Percentiles rank a stretch among this genome's conserved stretches.
These are phyloP conservation scores for Sclerotinia minor DNA, from an alignment of 2,329 filamentous ascomycete genomes.

Conservation along the genomic window DNA sequence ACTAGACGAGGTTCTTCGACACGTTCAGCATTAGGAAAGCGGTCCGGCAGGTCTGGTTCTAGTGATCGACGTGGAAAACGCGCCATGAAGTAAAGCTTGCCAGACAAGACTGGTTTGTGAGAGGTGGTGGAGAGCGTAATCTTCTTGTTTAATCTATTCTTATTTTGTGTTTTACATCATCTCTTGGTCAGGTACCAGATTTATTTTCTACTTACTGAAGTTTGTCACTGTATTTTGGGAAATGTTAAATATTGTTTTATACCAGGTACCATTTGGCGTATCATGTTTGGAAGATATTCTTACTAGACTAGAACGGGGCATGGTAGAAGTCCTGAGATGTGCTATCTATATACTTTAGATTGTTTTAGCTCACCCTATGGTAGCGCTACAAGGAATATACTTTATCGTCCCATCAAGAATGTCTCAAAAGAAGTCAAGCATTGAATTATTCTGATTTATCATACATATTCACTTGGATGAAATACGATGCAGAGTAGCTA, in stretches of 20 bases:
- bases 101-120: neutral
- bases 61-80: slow-evolving; percentile 34
- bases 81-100: slow-evolving; percentile 37
- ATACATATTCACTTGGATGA: neutral
- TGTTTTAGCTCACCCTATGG: neutral
- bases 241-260: slow-evolving; percentile 20
- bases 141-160: neutral
- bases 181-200: slow-evolving; percentile 24
- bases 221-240: slow-evolving; percentile 9
- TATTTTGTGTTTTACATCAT: slow-evolving; percentile 21
- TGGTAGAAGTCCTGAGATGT: slow-evolving; percentile 11
- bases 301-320: slow-evolving; percentile 11
- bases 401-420: neutral
- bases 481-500: neutral
- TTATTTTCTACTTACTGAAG: slow-evolving; percentile 13
- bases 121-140: neutral
- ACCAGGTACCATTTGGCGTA: slow-evolving; percentile 19
- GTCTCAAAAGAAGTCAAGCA: neutral
- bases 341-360: slow-evolving; percentile 17
- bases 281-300: slow-evolving; percentile 17
- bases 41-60: slow-evolving; percentile 30
- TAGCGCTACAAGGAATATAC: neutral
- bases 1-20: slow-evolving; percentile 21
- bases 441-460: neutral
- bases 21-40: slow-evolving; percentile 29